Evolutionary conservation across 2,329 filamentous ascomycete genomes (phyloP), one percentile per base, ranked within the genome.

Genomic region (Diaporthe amygdali): DNA sequence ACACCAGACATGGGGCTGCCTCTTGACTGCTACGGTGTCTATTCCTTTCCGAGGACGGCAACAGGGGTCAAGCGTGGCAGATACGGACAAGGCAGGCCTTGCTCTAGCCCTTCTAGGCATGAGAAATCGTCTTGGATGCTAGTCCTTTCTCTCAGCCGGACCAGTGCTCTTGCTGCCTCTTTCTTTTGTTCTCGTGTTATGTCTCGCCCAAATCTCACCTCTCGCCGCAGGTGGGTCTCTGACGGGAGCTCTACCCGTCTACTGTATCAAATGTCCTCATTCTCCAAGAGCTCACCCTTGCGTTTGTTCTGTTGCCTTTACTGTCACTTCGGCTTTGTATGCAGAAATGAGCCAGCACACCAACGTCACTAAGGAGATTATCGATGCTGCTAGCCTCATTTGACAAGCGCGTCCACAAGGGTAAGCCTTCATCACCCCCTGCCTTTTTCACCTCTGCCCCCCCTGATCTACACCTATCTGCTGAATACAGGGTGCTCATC

Each of bases 1-100:
- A 68, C 66, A 46, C 46, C 66, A 49, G 66, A 56, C 66, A 68
- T 59, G 66, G 66, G 66, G 52, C 66, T 46, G n/a, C 52, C 66
- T 59, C 41, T 39, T 37, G 30, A 59, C 47, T 68, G 55, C 52
- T 56, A 68, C 66, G 15, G 66, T 59, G 39, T 46, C 52, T 59
- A 68, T 59, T 55, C 66, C 55, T 56, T 68, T 68, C 46, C 52
- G 66, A 37, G 66, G 41, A 68, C 41, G 15, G 30, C 25, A 34
- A 41, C 66, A 68, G 44, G 66, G 66, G 66, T 68, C 12, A 25
- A 17, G 52, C 52, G 66, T 47, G 55, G 55, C 55, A 68, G 52
- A 54, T 32, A 54, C 25, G 25, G 46, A 54, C 52, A 49, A 41
- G 54, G 66, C 52, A 49, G 22, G 15, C n/a, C 15, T 51, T 39